Evolutionary conservation across 768 basidiomycete species (phyloP).

Genomic region (Hygrophoropsis aurantiaca): DNA sequence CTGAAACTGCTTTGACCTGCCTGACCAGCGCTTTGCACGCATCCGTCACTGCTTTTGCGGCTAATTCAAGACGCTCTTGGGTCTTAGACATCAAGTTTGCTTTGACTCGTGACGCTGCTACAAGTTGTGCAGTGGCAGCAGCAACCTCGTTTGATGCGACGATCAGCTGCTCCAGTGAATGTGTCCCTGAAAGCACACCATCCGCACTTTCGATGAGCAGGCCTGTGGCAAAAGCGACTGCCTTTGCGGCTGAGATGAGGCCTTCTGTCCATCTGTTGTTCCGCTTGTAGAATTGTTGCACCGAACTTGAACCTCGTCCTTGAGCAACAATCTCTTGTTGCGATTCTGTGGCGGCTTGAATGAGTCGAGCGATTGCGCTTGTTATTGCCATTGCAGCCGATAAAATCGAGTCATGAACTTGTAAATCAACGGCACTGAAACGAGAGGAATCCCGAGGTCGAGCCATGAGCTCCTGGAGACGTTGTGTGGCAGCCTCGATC

Average conservation of each 20-base stretch:
- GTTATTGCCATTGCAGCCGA: slow-evolving; percentile 94
- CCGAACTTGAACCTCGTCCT: slow-evolving; percentile 89
- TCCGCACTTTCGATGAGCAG: slow-evolving; percentile 97
- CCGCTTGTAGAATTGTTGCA: slow-evolving; percentile 98
- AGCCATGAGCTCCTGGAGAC: slow-evolving; percentile 87
- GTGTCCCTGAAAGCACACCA: slow-evolving; percentile 94
- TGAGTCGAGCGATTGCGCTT: slow-evolving; percentile 89
- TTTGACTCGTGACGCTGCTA: slow-evolving; percentile 97
- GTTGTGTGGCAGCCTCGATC: slow-evolving; percentile 90
- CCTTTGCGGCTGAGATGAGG: slow-evolving; percentile 95
- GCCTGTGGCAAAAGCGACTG: slow-evolving; percentile 95
- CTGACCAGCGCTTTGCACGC: slow-evolving; percentile 95
- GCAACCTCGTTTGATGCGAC: slow-evolving; percentile 99
- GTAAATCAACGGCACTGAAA: slow-evolving; percentile 87
- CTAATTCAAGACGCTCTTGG: slow-evolving; percentile 92
- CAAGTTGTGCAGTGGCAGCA: slow-evolving; percentile 94
- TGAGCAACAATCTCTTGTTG: slow-evolving; percentile 98
- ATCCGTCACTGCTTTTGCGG: slow-evolving; percentile 96
- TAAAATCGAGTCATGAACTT: slow-evolving; percentile 98
- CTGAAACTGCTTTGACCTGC: slow-evolving; percentile 94
- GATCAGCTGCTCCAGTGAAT: slow-evolving; percentile 97
- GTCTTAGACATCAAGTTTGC: slow-evolving; percentile 98
- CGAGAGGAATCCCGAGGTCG: slow-evolving; percentile 86
- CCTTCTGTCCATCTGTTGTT: slow-evolving; percentile 99
- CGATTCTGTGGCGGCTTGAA: slow-evolving; percentile 95